These are phyloP conservation scores for Phialophora verrucosa DNA, from an alignment of 2,329 filamentous ascomycete species.

Conservation along the genomic window DNA sequence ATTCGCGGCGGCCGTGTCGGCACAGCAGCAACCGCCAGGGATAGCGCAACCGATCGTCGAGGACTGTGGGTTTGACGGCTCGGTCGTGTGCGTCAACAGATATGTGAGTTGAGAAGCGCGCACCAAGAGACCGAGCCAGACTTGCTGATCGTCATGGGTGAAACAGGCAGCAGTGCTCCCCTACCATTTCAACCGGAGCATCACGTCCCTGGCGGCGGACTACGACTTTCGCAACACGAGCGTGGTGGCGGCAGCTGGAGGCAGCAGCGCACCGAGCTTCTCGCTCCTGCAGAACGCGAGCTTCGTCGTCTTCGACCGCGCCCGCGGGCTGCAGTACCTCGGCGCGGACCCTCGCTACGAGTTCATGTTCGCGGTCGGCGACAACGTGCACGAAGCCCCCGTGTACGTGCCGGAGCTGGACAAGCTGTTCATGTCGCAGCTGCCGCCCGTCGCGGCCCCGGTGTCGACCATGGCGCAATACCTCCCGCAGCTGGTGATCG, in stretches of 20 bases:
- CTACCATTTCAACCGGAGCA: constrained; percentile 48
- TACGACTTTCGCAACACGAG: constrained; percentile 44
- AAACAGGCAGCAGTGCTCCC: constrained; percentile 41
- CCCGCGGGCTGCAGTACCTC: constrained; percentile 46
- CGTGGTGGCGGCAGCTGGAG: constrained; percentile 40
- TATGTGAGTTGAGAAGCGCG: constrained; percentile 42
- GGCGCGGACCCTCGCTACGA: constrained; percentile 47
- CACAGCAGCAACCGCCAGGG: constrained; percentile 40
- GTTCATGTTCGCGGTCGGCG: constrained; percentile 46
- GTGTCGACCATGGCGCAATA: constrained; percentile 6
- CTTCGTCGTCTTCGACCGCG: constrained; percentile 49
- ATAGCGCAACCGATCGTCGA: constrained; percentile 42
- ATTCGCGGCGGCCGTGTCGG: constrained; percentile 7
- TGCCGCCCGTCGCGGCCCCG: constrained; percentile 42
- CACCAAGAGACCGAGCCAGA: too few relatives aligned
- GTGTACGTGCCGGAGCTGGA: constrained; percentile 50
- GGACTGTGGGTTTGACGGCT: constrained; percentile 41
- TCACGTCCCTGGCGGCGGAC: constrained; percentile 38
- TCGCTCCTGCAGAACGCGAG: constrained; percentile 42
- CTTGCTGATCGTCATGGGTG: too few relatives aligned
- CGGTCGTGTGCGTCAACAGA: constrained; percentile 48
- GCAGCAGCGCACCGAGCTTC: constrained; percentile 39
- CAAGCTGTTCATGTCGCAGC: constrained; percentile 49
- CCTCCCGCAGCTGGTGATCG: constrained; percentile 48
- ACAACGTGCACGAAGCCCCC: constrained; percentile 51